Conservation (phyloP, 2,329 filamentous ascomycete genomes). For the Exserohilum turcica region DNA sequence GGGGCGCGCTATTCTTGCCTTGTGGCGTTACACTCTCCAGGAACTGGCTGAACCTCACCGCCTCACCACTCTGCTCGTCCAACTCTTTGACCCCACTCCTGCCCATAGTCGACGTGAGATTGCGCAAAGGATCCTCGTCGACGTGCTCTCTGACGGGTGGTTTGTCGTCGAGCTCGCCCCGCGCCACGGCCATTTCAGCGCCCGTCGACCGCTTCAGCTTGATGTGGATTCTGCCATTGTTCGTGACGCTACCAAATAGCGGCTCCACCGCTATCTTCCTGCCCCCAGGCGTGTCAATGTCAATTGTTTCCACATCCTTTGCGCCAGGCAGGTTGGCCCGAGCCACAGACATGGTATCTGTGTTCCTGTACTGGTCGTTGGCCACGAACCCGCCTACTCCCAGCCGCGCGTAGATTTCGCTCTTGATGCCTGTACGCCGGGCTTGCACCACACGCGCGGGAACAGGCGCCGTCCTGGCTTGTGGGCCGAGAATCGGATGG, state of each 20-base stretch:
- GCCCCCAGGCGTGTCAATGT: slow-evolving; percentile 54
- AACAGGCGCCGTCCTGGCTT: slow-evolving; percentile 57
- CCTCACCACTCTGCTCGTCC: slow-evolving; percentile 29
- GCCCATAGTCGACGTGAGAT: slow-evolving; percentile 9
- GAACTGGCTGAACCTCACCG: slow-evolving; percentile 19
- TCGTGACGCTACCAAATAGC: slow-evolving; percentile 45
- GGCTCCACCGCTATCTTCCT: slow-evolving; percentile 60
- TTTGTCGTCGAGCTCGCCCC: slow-evolving; percentile 34
- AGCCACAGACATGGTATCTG: slow-evolving; percentile 33
- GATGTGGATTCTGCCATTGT: slow-evolving; percentile 39
- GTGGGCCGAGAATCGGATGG: slow-evolving; percentile 66
- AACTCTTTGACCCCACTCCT: slow-evolving; percentile 26
- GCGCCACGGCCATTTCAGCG: slow-evolving; percentile 29
- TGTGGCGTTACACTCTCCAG: slow-evolving; percentile 10
- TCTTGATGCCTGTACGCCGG: slow-evolving; percentile 14
- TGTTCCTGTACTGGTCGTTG: slow-evolving; percentile 44
- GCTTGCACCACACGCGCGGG: slow-evolving; percentile 62
- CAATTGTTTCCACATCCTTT: slow-evolving; percentile 45
- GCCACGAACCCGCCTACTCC: slow-evolving; percentile 55
- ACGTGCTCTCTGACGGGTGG: slow-evolving; percentile 24
- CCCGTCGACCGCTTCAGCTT: slow-evolving; percentile 29
- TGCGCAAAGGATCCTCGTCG: slow-evolving; percentile 13
- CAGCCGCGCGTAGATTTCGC: slow-evolving; percentile 42
- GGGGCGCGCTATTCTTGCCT: background rate
- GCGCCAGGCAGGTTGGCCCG: slow-evolving; percentile 7